These are phyloP conservation scores for Ogataea zsoltii DNA, from an alignment of 805 yeast genomes.

Conservation along the genomic window DNA sequence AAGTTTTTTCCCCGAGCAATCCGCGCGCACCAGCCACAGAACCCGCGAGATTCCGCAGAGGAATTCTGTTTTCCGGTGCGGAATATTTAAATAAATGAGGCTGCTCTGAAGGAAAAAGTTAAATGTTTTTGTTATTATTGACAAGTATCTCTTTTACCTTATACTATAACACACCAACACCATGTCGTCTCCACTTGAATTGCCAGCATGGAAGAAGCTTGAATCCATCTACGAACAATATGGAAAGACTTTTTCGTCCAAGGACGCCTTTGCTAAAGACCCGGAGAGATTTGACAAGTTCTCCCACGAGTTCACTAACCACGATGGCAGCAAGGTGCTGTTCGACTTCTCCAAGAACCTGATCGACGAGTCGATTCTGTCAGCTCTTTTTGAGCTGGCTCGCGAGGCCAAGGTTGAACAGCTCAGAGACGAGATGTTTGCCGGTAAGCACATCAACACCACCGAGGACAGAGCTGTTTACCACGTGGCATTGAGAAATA, in stretches of 20 bases:
- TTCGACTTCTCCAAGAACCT: conserved; percentile 96
- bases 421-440: conserved; percentile 88
- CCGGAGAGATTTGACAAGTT: conserved; percentile 72
- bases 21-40: background rate
- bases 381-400: conserved; percentile 73
- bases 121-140: background rate
- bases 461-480: conserved; percentile 97
- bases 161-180: background rate
- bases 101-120: background rate
- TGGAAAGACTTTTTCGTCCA: conserved; percentile 72
- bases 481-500: conserved; percentile 96
- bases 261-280: conserved; percentile 76
- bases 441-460: conserved; percentile 90
- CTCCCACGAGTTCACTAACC: conserved; percentile 77
- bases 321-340: conserved; percentile 82
- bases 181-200: conserved; percentile 47
- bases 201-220: conserved; percentile 83
- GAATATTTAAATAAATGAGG: conserved; percentile 1
- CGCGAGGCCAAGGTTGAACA: conserved; percentile 85
- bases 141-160: background rate
- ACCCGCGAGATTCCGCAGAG: background rate
- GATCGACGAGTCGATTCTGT: conserved; percentile 79
- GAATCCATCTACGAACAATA: conserved; percentile 66
- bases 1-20: background rate
- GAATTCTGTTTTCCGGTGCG: conserved; percentile 5